Evolutionary conservation across 1,284 basidiomycete species (phyloP).

Genomic region (Bondarzewia mesenterica): DNA sequence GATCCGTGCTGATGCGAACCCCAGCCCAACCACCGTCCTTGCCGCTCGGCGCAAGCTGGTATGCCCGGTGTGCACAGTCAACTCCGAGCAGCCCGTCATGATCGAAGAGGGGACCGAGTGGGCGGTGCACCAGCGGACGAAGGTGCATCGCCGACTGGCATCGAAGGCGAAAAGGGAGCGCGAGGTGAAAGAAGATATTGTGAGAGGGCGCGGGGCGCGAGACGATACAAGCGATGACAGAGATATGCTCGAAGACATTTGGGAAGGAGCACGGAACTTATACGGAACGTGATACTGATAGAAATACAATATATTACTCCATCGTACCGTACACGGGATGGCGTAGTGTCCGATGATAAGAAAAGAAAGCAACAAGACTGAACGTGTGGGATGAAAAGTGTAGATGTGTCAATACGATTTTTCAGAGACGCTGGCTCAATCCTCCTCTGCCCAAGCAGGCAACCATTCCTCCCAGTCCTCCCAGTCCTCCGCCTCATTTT

Average conservation of each 20-base stretch:
- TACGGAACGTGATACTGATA: no score
- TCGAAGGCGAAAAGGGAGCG: background rate
- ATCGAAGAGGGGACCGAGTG: constrained; percentile 64
- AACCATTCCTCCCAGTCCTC: background rate
- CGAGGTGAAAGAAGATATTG: no score
- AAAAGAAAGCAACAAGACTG: background rate
- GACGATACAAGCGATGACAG: background rate
- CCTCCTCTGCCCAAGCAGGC: background rate
- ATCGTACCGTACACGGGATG: background rate
- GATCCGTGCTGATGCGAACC: background rate
- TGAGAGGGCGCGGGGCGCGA: background rate
- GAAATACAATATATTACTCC: no score
- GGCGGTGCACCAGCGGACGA: constrained; percentile 54
- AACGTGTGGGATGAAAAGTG: background rate
- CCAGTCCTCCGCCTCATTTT: background rate
- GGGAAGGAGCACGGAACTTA: background rate
- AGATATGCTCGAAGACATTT: background rate
- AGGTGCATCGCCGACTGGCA: constrained; percentile 40
- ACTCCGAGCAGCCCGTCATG: constrained; percentile 62
- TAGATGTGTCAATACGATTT: background rate
- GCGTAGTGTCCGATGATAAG: background rate
- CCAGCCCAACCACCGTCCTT: constrained; percentile 52
- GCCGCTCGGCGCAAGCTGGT: constrained; percentile 49
- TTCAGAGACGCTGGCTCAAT: background rate
- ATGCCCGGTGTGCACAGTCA: constrained; percentile 66